Conservation (phyloP, 2,329 filamentous ascomycete species). For the Plectosphaerella plurivora region DNA sequence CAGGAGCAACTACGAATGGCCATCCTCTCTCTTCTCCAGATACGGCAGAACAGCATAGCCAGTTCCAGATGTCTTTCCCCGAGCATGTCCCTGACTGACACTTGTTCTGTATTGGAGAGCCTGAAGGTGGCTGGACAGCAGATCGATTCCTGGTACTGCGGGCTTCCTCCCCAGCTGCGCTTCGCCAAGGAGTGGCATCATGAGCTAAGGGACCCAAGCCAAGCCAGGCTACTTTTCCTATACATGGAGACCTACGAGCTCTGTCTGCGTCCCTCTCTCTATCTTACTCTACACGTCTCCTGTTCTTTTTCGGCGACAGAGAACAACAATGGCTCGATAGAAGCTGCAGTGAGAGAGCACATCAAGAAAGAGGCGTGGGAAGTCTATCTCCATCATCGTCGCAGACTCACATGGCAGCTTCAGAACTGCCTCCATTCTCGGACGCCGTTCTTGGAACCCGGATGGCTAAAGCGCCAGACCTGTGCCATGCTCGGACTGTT, state of each 20-base stretch:
- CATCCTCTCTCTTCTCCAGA: neutral
- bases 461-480: neutral
- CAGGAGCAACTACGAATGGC: too few species aligned
- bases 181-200: neutral
- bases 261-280: conserved; percentile 1
- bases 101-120: neutral
- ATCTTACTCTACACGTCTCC: neutral
- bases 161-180: neutral
- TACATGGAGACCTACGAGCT: conserved; percentile 2
- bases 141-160: neutral
- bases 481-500: neutral
- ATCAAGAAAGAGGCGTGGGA: too few species aligned
- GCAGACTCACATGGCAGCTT: too few species aligned
- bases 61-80: neutral
- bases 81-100: neutral
- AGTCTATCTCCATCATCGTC: too few species aligned
- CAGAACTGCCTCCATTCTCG: too few species aligned
- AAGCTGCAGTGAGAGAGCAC: too few species aligned
- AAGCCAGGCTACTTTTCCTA: neutral
- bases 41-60: neutral
- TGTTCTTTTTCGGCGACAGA: neutral
- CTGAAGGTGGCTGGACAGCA: neutral
- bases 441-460: neutral
- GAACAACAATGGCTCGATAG: too few species aligned
- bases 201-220: neutral